Evolutionary conservation across 2,329 filamentous ascomycete species (phyloP), one percentile per base, ranked within the genome.

Genomic region (Claviceps paspali): DNA sequence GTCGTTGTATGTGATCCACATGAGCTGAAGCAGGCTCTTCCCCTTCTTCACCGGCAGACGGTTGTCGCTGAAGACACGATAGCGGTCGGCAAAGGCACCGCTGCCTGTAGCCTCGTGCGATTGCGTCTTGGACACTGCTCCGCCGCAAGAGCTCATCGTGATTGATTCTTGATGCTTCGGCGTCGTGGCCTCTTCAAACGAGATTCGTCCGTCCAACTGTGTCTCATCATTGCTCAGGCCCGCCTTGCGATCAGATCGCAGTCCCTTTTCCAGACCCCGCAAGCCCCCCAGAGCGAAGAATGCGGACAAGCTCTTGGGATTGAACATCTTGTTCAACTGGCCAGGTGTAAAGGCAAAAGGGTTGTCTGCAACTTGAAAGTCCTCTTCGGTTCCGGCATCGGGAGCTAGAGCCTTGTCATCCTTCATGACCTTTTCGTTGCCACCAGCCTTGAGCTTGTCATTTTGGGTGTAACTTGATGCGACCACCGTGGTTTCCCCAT

Each of bases 331-430:
- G 49, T 77, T 79, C 44, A 95, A 66, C 51, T 92, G 79, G 11
- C 87, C 86, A 3, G 82, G 82, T 2, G 77, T 75, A 53, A 85
- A 94, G 12, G 84, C 86, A 51, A 94, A 94, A 0, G 80, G 79
- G 53, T 91, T 93, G 53, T 85, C 67, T 5, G 79, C 68, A 9
- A 88, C 76, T 11, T 73, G 49, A 48, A 92, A 94, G 43, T 88
- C 82, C 14, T 62, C 66, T 53, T 87, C 82, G 36, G 77, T 82
- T 6, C 82, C 82, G 27, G 74, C 68, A 52, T 92, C 84, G 0
- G 85, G 82, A 35, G 68, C 74, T 43, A 94, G 61, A 0, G 84
- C 84, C 43, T 79, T 70, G 31, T 72, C 60, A 40, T 82, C 76
- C 39, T 68, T 73, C 48, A 77, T 70, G 27, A 84, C 67, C 40